These are phyloP conservation scores for Globisporangium carolinianum DNA, from an alignment of 352 stramenopile species.

Conservation along the genomic window DNA sequence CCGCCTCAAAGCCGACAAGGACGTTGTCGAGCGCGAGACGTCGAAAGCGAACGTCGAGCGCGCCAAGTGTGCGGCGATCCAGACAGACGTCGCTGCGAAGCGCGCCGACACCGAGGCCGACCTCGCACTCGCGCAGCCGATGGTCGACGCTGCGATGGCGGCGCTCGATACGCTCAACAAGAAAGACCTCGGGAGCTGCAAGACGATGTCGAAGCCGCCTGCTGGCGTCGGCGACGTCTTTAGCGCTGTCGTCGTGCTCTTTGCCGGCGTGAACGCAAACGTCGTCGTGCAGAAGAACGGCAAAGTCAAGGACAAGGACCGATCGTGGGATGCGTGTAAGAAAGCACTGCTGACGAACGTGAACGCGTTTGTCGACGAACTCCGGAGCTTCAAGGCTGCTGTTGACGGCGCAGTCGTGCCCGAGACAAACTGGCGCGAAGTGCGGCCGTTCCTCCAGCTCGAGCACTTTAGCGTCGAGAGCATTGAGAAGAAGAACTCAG, in stretches of 20 bases:
- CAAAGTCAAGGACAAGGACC: slow-evolving; percentile 93
- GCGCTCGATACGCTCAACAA: slow-evolving; percentile 88
- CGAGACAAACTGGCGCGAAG: slow-evolving; percentile 78
- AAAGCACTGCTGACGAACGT: slow-evolving; percentile 91
- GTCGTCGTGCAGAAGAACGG: slow-evolving; percentile 87
- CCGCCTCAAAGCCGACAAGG: slow-evolving; percentile 88
- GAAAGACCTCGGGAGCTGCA: slow-evolving; percentile 87
- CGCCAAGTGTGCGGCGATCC: slow-evolving; percentile 88
- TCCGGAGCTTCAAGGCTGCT: slow-evolving; percentile 76
- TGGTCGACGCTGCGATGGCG: slow-evolving; percentile 84
- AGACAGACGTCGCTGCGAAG: slow-evolving; percentile 88
- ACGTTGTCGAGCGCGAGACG: slow-evolving; percentile 91
- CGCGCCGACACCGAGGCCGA: slow-evolving; percentile 80
- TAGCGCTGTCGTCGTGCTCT: slow-evolving; percentile 65
- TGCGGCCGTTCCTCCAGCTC: slow-evolving; percentile 69
- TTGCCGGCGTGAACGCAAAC: slow-evolving; percentile 65
- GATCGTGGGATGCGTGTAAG: slow-evolving; percentile 90
- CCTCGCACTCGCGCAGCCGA: slow-evolving; percentile 63
- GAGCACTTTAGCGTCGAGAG: slow-evolving; percentile 76
- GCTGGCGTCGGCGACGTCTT: slow-evolving; percentile 86
- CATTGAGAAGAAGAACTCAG: slow-evolving; percentile 84
- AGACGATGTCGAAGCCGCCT: slow-evolving; percentile 90
- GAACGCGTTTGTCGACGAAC: slow-evolving; percentile 89
- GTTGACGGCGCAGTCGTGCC: slow-evolving; percentile 63
- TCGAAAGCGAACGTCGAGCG: slow-evolving; percentile 86